Evolutionary conservation across 2,329 filamentous ascomycete genomes (phyloP).

Genomic region (Fusarium pseudocircinatum): DNA sequence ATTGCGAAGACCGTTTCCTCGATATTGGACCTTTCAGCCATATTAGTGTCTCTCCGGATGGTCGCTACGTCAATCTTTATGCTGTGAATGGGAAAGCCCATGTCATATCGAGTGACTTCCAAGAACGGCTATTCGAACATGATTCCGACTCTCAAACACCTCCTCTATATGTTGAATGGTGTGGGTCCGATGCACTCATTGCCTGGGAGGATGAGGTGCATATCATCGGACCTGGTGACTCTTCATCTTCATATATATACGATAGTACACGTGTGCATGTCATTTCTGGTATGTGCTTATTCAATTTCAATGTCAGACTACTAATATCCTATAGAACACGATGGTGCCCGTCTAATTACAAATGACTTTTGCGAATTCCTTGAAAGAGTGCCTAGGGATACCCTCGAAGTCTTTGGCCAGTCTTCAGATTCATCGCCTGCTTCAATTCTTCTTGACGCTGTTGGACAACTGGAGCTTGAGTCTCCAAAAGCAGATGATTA

Average conservation of each 20-base stretch:
- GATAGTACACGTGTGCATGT: constrained; percentile 90
- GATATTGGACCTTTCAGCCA: constrained; percentile 94
- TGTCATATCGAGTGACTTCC: constrained; percentile 95
- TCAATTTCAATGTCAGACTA: neutral
- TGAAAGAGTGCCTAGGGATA: constrained; percentile 89
- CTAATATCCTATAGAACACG: constrained; percentile 61
- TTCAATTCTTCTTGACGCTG: constrained; percentile 91
- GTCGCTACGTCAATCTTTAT: constrained; percentile 87
- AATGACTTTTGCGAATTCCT: constrained; percentile 97
- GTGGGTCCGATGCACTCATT: constrained; percentile 92
- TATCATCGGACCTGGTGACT: constrained; percentile 85
- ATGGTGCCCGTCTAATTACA: constrained; percentile 89
- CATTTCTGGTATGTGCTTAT: constrained; percentile 69
- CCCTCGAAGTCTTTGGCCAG: constrained; percentile 87
- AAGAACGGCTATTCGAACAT: constrained; percentile 90
- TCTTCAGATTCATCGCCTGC: constrained; percentile 89
- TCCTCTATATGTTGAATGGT: constrained; percentile 93
- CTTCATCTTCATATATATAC: constrained; percentile 83
- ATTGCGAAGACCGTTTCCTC: constrained; percentile 89
- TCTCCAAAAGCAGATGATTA: constrained; percentile 98
- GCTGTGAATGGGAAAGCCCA: constrained; percentile 86
- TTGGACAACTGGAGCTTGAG: constrained; percentile 89
- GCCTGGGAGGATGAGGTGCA: constrained; percentile 99
- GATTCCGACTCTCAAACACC: constrained; percentile 85
- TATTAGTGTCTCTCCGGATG: constrained; percentile 90